Conservation (phyloP, 2,329 filamentous ascomycete species). For the Fusarium sp. region DNA sequence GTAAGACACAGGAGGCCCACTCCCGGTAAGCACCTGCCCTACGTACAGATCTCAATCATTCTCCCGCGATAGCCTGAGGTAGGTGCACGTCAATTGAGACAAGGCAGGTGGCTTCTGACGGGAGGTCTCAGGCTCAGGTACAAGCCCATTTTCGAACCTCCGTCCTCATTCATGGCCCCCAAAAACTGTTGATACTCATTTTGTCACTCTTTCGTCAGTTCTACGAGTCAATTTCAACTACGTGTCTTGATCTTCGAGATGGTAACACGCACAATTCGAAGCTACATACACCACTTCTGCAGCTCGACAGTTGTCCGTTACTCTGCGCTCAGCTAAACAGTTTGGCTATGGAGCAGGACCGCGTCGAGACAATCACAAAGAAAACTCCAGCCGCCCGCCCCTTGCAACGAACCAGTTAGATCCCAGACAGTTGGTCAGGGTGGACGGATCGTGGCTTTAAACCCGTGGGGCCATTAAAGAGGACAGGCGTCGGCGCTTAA, state of each 20-base stretch:
- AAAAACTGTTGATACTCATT: neutral
- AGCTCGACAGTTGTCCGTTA: slow-evolving; percentile 24
- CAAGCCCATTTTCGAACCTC: neutral
- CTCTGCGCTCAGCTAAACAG: slow-evolving; percentile 29
- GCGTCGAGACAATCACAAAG: slow-evolving; percentile 21
- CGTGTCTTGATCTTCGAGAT: neutral
- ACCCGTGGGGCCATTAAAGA: slow-evolving; percentile 58
- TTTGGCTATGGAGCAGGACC: slow-evolving; percentile 1
- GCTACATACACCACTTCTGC: slow-evolving; percentile 7
- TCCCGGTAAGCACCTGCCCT: slow-evolving; percentile 28
- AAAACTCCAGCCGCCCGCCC: slow-evolving; percentile 36
- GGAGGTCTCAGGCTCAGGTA: slow-evolving; percentile 9
- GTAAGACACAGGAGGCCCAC: slow-evolving; percentile 26
- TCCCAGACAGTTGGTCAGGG: slow-evolving; percentile 33
- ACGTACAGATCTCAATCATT: slow-evolving; percentile 29
- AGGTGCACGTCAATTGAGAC: neutral
- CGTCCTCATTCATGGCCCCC: neutral
- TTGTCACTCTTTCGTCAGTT: neutral
- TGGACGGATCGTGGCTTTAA: slow-evolving; percentile 43
- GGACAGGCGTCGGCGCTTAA: slow-evolving; percentile 69
- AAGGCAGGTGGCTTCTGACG: slow-evolving; percentile 11
- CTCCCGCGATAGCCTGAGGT: slow-evolving; percentile 5
- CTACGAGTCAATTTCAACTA: neutral
- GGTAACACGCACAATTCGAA: neutral
- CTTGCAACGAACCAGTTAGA: slow-evolving; percentile 36